Percentiles rank a stretch among this genome's conserved stretches.
Evolutionary conservation across 1,139 yeast genomes (phyloP).

Genomic region (Candida tropicalis): DNA sequence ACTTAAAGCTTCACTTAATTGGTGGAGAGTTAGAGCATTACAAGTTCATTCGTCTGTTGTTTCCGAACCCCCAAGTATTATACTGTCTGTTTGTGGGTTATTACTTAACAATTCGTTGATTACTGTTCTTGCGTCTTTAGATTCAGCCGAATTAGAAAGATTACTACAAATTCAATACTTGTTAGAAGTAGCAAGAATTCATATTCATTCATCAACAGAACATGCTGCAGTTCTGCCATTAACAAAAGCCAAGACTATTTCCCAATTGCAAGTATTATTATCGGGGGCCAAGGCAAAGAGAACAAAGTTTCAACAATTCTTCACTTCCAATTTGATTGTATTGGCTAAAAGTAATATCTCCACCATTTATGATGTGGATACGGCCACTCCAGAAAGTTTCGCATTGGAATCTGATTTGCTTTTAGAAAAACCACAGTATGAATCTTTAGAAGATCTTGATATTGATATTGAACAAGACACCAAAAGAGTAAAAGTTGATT

Average conservation of each 20-base stretch:
- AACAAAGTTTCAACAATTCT: conserved; percentile 77
- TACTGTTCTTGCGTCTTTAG: conserved; percentile 31
- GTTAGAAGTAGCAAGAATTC: conserved; percentile 68
- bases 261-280: conserved; percentile 64
- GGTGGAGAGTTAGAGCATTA: conserved; percentile 77
- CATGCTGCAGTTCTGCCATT: conserved; percentile 55
- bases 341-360: conserved; percentile 62
- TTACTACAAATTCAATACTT: conserved; percentile 51
- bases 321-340: conserved; percentile 75
- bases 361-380: conserved; percentile 24
- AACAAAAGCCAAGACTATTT: conserved; percentile 54
- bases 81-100: conserved; percentile 43
- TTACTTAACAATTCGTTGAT: conserved; percentile 39
- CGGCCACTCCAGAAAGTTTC: conserved; percentile 51
- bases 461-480: conserved; percentile 29
- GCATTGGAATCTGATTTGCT: conserved; percentile 76
- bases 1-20: conserved; percentile 50
- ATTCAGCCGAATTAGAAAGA: conserved; percentile 29
- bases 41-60: conserved; percentile 63
- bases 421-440: conserved; percentile 73
- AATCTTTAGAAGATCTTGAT: conserved; percentile 56
- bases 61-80: conserved; percentile 56
- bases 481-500: conserved; percentile 49
- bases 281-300: conserved; percentile 90
- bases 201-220: conserved; percentile 62